Evolutionary conservation across 345 rosid species (phyloP), one percentile per base, ranked within the genome.

Genomic region (Populus davidiana): DNA sequence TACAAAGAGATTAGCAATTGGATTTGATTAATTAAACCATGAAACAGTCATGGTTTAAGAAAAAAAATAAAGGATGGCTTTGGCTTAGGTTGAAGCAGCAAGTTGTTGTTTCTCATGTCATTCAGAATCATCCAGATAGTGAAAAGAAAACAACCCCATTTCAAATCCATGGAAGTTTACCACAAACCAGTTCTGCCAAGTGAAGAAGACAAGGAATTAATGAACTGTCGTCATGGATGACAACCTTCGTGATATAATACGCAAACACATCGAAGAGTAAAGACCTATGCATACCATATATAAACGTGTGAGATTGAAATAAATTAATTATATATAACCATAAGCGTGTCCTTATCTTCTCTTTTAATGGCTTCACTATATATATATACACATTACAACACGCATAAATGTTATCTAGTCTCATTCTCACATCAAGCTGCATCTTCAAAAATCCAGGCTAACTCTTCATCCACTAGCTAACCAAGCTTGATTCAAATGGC

Each of bases 401-500:
- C 35, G 27, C 62, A n/a, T 20, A 72, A 71, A 71, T 54, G 35
- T 52, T 63, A 69, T 41, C 39, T 16, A 27, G 39, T 23, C 63
- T 20, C 64, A 2, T 12, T 10, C 50, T 10, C 36, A 18, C 36
- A 67, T 36, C 39, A 23, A 69, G 2, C n/a, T n/a, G n/a, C 11
- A 1, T 27, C 33, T 12, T 31, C 54, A 43, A n/a, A 12, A 70
- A 27, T 2, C 8, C 38, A 2, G 7, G 23, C 54, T 49, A 49
- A 49, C 54, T 49, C 18, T 13, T 49, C 20, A 13, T 16, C 54
- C 18, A 4, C 20, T 1, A 49, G 54, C 59, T 20, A 52, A 11
- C 23, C 59, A 52, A 18, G 59, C 23, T 52, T 20, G 59, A 6
- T 52, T 31, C 62, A 49, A 67, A 82, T 88, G 91, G 85, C 88